Evolutionary conservation across 495 filamentous ascomycete species (phyloP), one percentile per base, ranked within the genome.

Genomic region (Podospora conica): DNA sequence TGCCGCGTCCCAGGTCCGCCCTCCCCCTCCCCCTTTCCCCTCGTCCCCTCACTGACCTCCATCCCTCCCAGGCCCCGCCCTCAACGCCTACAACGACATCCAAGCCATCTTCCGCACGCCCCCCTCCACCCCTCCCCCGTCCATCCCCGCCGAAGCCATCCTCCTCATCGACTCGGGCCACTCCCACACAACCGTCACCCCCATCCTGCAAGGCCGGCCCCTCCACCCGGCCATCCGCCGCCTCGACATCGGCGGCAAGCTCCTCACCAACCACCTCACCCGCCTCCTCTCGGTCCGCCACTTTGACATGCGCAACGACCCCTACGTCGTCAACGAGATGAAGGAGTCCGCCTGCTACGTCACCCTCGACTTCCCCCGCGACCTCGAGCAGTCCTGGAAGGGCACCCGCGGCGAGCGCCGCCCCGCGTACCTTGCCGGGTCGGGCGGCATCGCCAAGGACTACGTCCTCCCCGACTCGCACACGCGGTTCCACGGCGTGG

Each of bases 391-490:
- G 60, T 86, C 86, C 0, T 94, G 91, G 92, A 96, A 94, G 77
- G 90, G 86, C n/a, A 88, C 86, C 2, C 81, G 84, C 67, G 85
- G 84, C 1, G 83, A 84, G 63, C 77, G 73, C 15, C 72, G 78
- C 21, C 70, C 77, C 12, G 66, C 69, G 12, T 83, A 79, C 61
- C 61, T 79, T n/a, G 73, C 55, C 31, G 87, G 81, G 6, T 48
- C 40, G n/a, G 85, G 85, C 25, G 87, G 90, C n/a, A 88, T 97
- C 23, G 88, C 92, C 8, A 85, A 93, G 25, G 95, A 99, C 75
- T 98, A 95, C 71, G 90, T 98, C 3, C 84, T 99, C 3, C 95
- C 95, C 0, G 92, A 97, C 73, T 97, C 93, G 63, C 92, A 96
- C 68, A 85, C 84, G 0, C 80, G 85, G 23, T 87, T 84, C 29